Percentiles rank a stretch among this genome's conserved stretches.
Evolutionary conservation across 345 rosid species (phyloP).

Genomic region (Populus tremula): DNA sequence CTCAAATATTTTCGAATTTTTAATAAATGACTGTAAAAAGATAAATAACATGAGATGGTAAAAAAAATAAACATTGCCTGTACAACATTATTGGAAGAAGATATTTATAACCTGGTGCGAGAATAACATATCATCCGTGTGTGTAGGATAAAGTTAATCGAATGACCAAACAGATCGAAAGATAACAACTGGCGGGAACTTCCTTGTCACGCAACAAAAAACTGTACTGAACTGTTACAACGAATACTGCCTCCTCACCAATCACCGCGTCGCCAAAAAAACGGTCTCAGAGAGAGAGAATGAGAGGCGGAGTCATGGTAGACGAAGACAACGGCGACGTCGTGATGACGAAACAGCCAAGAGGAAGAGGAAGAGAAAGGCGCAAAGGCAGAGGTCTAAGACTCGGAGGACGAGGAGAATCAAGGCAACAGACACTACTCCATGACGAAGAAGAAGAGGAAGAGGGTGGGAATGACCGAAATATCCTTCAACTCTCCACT

Average conservation of each 20-base stretch:
- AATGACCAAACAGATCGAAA: no score
- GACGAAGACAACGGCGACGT: not conserved
- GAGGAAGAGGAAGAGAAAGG: not conserved
- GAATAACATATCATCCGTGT: no score
- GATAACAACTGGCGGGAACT: no score
- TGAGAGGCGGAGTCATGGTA: not conserved
- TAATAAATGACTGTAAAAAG: no score
- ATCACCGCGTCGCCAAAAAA: not conserved
- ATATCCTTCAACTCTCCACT: not conserved
- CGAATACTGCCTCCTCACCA: not conserved
- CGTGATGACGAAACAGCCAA: not conserved
- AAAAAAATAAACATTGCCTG: no score
- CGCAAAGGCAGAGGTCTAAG: not conserved
- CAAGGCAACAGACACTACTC: not conserved
- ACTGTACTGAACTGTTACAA: no score
- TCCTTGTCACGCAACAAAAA: no score
- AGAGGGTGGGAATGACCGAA: not conserved
- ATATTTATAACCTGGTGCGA: no score
- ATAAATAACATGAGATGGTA: no score
- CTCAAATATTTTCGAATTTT: no score
- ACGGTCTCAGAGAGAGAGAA: not conserved
- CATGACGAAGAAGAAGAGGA: not conserved
- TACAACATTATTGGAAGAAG: no score
- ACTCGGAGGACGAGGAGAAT: not conserved
- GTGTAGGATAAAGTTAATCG: no score